These are phyloP conservation scores for Cladosporium velox DNA, from an alignment of 2,329 filamentous ascomycete genomes.

Conservation along the genomic window DNA sequence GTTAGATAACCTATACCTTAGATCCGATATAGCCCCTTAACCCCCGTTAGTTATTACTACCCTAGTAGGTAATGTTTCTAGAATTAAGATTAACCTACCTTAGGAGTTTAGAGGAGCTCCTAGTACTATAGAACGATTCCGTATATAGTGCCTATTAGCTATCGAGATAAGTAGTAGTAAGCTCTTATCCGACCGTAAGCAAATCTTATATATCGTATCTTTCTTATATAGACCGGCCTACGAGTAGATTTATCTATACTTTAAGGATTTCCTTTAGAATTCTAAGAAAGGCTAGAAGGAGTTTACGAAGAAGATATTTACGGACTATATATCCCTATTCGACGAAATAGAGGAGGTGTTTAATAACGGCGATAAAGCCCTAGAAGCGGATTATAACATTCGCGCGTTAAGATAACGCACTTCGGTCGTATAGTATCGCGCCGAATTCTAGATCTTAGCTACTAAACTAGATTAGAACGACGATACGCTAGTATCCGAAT, in stretches of 20 bases:
- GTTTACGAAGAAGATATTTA: no score
- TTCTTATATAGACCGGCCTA: neutral
- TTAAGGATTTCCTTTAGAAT: neutral
- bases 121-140: neutral
- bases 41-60: neutral
- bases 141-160: neutral
- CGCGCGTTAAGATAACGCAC: no score
- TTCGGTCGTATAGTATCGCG: no score
- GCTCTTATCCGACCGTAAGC: neutral
- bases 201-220: neutral
- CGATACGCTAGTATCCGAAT: no score
- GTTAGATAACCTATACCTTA: neutral
- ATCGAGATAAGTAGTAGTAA: neutral
- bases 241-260: neutral
- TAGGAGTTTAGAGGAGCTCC: neutral
- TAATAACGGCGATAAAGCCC: no score
- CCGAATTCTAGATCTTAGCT: no score
- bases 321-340: no score
- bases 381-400: no score
- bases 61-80: neutral
- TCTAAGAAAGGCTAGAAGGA: no score
- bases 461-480: no score
- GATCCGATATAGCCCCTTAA: neutral
- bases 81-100: neutral
- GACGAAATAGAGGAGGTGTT: no score